Evolutionary conservation across 202 grass and related monocot species (phyloP), one percentile per base, ranked within the genome.

Genomic region (Elaeis oleifera): DNA sequence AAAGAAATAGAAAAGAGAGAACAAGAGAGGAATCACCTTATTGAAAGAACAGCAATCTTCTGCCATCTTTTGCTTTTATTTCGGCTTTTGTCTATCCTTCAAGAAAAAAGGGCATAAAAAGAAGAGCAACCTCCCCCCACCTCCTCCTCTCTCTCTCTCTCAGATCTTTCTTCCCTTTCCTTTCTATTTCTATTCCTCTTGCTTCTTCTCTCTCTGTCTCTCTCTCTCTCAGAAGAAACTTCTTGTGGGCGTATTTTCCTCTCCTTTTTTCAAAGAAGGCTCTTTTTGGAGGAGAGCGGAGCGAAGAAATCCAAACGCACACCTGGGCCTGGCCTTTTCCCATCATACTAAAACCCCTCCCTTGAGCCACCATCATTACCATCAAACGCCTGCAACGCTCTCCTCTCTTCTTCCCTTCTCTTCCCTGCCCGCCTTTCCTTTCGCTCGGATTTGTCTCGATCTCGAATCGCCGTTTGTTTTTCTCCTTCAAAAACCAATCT

Each of bases 31-130:
- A 56, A 49, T 9, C 49, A 60, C 68, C 57, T 71, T 71, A 59
- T 8, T 71, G 56, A 71, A 60, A 24, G 51, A 71, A 19, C 23
- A 71, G n/a, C 56, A 60, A 23, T 71, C 56, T 21, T 71, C 68
- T 23, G 39, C 56, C 68, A 71, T 71, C 51, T 59, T 23, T 16
- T 15, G 6, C 31, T 44, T 13, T 44, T 44, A 44, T 44, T 44
- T 44, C 9, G 36, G 16, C 53, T 27, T 51, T 51, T 15, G 18
- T 60, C 32, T 19, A 16, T 7, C 65, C 31, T 48, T 56, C 13
- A 13, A 49, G 18, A 60, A 57, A 54, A 50, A 50, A 26, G 54
- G 15, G 56, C 27, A 58, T 58, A 9, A 44, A 28, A 22, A 69
- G 29, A 56, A 44, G 29, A 53, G 14, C 20, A 16, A 8, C 31